Evolutionary conservation across 345 rosid species (phyloP).

Genomic region (Excoecaria cochinchinensis): DNA sequence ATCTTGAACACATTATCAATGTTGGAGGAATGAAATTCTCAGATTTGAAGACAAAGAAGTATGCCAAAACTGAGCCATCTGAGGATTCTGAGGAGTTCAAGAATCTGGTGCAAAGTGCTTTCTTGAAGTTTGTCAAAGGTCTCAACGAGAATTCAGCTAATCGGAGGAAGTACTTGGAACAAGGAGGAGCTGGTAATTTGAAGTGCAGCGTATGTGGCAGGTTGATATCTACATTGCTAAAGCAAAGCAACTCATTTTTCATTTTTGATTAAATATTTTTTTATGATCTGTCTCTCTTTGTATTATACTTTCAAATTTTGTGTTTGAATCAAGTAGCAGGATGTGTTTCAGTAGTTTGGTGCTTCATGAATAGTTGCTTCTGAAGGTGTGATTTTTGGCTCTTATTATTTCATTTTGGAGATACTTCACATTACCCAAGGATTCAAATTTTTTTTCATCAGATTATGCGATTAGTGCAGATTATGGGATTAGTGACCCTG

Average conservation of each 20-base stretch:
- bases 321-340: neutral
- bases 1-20: conserved; percentile 9
- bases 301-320: neutral
- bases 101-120: conserved; percentile 36
- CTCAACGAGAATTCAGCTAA: conserved; percentile 46
- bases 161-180: conserved; percentile 36
- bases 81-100: conserved; percentile 43
- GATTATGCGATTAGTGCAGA: neutral
- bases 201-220: conserved; percentile 54
- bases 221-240: conserved; percentile 26
- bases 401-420: neutral
- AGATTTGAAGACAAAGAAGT: neutral
- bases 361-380: neutral
- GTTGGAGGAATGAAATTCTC: conserved; percentile 10
- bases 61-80: conserved; percentile 21
- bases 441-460: neutral
- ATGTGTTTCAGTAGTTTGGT: neutral
- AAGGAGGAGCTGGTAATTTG: conserved; percentile 26
- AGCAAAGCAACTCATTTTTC: neutral
- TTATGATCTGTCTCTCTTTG: neutral
- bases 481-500: neutral
- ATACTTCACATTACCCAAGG: neutral
- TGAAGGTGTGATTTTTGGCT: neutral
- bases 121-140: conserved; percentile 43
- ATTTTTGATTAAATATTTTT: neutral